A percentile compares a stretch with the other conserved stretches of the same genome.
Conservation (phyloP, 352 stramenopile genomes). For the Pilasporangium apinafurcum region DNA sequence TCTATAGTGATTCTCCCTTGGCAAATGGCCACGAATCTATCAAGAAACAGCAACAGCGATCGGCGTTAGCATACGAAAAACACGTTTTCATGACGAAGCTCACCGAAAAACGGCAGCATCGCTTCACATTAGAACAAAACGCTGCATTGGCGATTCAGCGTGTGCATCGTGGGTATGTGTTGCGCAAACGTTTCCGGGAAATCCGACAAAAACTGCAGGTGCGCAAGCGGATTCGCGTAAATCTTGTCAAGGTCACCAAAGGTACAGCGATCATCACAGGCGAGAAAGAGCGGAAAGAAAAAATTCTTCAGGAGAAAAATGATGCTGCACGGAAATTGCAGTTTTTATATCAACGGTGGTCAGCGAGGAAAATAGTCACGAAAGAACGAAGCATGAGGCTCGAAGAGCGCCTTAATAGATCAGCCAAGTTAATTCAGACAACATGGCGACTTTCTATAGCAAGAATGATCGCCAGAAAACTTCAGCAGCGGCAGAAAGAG, state of each 20-base stretch:
- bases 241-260: slow-evolving; percentile 50
- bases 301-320: slow-evolving; percentile 12
- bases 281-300: slow-evolving; percentile 41
- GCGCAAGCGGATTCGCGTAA: slow-evolving; percentile 56
- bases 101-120: slow-evolving; percentile 14
- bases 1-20: slow-evolving; percentile 18
- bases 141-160: slow-evolving; percentile 50
- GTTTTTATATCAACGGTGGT: slow-evolving; percentile 20
- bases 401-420: slow-evolving; percentile 11
- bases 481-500: slow-evolving; percentile 12
- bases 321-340: slow-evolving; percentile 28
- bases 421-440: slow-evolving; percentile 22
- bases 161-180: slow-evolving; percentile 38
- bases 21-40: slow-evolving; percentile 11
- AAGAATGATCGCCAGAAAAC: slow-evolving; percentile 13
- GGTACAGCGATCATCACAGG: slow-evolving; percentile 56
- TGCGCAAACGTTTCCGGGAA: slow-evolving; percentile 36
- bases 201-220: slow-evolving; percentile 49
- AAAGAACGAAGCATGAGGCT: slow-evolving; percentile 21
- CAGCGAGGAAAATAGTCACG: slow-evolving; percentile 12
- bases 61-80: slow-evolving; percentile 32
- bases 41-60: slow-evolving; percentile 14
- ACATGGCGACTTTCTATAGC: slow-evolving; percentile 27
- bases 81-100: slow-evolving; percentile 41
- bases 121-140: slow-evolving; percentile 24